phyloP scores from a whole-genome alignment of 1,284 basidiomycete species.

The Peniophora sp. region DNA sequence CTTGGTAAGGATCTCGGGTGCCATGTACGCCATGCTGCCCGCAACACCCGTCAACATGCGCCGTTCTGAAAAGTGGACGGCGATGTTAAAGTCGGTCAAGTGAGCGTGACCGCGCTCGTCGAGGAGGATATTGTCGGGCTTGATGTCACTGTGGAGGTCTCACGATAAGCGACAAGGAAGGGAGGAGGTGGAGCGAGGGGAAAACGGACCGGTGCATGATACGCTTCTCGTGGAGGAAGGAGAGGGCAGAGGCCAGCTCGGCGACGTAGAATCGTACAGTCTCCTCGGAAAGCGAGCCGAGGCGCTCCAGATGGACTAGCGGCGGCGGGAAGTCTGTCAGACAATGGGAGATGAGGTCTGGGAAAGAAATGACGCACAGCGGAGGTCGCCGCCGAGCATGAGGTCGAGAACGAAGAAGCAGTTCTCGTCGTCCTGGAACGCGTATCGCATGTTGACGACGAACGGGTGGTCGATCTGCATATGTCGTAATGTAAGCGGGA shows the following conservation, averaged over 20 bases:
- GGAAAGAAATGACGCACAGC: conserved; percentile 55
- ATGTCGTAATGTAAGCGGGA: background rate
- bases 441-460: conserved; percentile 94
- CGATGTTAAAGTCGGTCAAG: conserved; percentile 98
- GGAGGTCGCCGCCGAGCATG: conserved; percentile 95
- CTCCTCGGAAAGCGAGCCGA: conserved; percentile 78
- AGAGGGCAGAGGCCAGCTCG: conserved; percentile 83
- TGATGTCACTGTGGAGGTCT: conserved; percentile 67
- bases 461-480: conserved; percentile 90
- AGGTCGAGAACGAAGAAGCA: conserved; percentile 98
- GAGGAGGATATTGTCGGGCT: conserved; percentile 96
- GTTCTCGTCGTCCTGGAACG: conserved; percentile 99
- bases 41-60: conserved; percentile 86
- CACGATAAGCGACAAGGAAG: conserved; percentile 4
- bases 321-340: conserved; percentile 15
- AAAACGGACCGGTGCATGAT: conserved; percentile 93
- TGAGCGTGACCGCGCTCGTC: conserved; percentile 96
- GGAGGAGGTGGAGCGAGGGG: conserved; percentile 16
- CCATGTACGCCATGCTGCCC: conserved; percentile 99
- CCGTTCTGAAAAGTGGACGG: conserved; percentile 89
- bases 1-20: conserved; percentile 84
- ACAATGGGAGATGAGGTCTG: background rate
- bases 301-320: conserved; percentile 87
- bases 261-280: conserved; percentile 88
- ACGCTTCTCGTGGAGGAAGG: conserved; percentile 84